Base-by-base conservation (phyloP, 2,329 filamentous ascomycete species). In the Acrodontium crateriforme region DNA sequence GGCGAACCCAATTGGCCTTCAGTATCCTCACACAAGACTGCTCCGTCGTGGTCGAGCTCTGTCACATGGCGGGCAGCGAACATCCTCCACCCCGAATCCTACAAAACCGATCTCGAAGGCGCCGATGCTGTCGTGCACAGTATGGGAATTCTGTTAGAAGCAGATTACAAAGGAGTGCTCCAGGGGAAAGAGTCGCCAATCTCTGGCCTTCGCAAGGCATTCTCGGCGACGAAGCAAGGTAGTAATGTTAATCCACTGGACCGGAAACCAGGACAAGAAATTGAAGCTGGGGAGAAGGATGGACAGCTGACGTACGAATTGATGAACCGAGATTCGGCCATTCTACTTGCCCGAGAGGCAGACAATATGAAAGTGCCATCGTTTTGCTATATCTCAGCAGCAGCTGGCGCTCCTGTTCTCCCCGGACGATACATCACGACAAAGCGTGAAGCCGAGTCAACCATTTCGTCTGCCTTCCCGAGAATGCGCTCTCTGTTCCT, bases 141-240 rank as follows among this genome's bases (percentile, higher is more conserved):
- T 47, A 85, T 95, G 78, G 89, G 89, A 7, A 94, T 98, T 45
- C 67, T 98, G 11, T 71, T 98, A 7, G 89, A 98, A 62, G 84
- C 85, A 27, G 89, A 98, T 62, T 98, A 98, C 71, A 98, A 98
- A 59, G 80, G 79, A 42, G 77, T 93, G 10, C 53, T 98, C 15
- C 77, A 74, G 12, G 89, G 89, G 27, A 74, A 71, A 35, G 85
- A 93, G 46, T 83, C 80, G 1, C 74, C 83, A n/a, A 57, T 92
- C 28, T 58, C 72, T 5, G 87, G 83, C 2, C 61, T 98, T 9
- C 70, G 71, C 37, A 75, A 78, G 44, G 82, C 83, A 15, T 92
- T 95, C 53, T 73, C 74, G 28, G 53, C 71, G 1, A 65, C 68
- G 2, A 77, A 76, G 41, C 44, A 54, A 58, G 47, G 72, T 31